Evolutionary conservation across 2,329 filamentous ascomycete species (phyloP), one percentile per base, ranked within the genome.

Genomic region (Raffaelea arxii): DNA sequence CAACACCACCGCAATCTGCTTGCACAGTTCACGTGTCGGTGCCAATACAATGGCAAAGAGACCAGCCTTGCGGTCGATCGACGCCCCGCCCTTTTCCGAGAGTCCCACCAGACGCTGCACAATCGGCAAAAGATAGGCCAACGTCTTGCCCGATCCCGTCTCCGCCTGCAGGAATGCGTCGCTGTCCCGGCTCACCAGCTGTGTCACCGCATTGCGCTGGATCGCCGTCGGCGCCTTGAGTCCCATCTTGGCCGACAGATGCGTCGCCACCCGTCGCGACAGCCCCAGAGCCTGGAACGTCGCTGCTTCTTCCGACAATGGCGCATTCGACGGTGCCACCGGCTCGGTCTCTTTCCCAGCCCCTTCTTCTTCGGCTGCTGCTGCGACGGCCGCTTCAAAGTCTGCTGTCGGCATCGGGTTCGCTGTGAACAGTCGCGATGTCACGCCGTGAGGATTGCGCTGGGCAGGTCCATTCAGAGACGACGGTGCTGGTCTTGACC

Each of bases 111-210:
- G 84, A 22, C 89, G 77, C 61, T 98, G 87, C 21, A 98, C 81
- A 41, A 98, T 84, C 2, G 92, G 92, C 6, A 98, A 69, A 4
- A 98, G 74, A 62, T 98, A 98, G n/a, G 92, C 87, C 50, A 98
- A 68, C 0, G 92, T 98, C 68, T 98, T 98, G 66, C 92, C 92
- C 0, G 92, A 98, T 55, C 92, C 92, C 0, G 92, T 98, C 67
- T 98, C 85, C 3, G 92, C 94, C 62, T 97, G 92, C 27, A 98
- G 84, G 58, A 98, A 98, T 2, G 90, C 90, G 68, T 98, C 92
- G 40, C 78, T 82, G 56, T 94, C 85, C 45, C 84, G 82, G 37
- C 81, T 81, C 39, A 94, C 66, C 51, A 98, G 68, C 56, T 92
- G 82, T 37, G 85, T 75, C 35, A 98, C 82, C 1, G 91, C 84